Percentiles rank a stretch among this genome's conserved stretches.
phyloP scores from a whole-genome alignment of 257 asterid genomes.

The Oldenlandia corymbosa region DNA sequence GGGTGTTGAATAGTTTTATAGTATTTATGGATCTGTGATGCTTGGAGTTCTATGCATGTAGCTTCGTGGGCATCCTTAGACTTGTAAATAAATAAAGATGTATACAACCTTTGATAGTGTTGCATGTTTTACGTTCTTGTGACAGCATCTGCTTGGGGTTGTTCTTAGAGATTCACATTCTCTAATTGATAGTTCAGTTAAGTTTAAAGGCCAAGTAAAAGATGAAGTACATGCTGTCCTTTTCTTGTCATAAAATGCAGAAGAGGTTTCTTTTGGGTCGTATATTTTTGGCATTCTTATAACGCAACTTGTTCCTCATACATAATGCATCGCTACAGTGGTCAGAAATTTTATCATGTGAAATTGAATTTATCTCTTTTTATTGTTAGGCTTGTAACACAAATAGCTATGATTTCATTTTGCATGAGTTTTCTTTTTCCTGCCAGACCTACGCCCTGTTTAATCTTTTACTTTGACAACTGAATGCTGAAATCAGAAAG shows the following conservation, averaged over 20 bases:
- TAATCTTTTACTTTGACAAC: neutral
- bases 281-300: neutral
- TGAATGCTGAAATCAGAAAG: conserved; percentile 57
- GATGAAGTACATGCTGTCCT: neutral
- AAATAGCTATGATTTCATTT: neutral
- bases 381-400: neutral
- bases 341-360: neutral
- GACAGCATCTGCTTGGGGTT: neutral
- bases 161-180: neutral
- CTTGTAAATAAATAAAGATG: neutral
- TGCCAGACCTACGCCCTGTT: neutral
- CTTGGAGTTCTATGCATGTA: neutral
- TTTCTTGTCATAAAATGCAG: too few species aligned
- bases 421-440: neutral
- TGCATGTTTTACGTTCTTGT: neutral
- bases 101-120: neutral
- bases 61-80: neutral
- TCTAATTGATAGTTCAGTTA: neutral
- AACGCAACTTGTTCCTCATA: neutral
- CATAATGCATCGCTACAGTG: too few species aligned
- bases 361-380: neutral
- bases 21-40: neutral
- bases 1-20: too few species aligned
- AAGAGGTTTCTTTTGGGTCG: neutral
- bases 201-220: neutral